A percentile compares a stretch with the other conserved stretches of the same genome.
These are phyloP conservation scores for Forsythia suspensa DNA, from an alignment of 257 asterid genomes.

Conservation along the genomic window DNA sequence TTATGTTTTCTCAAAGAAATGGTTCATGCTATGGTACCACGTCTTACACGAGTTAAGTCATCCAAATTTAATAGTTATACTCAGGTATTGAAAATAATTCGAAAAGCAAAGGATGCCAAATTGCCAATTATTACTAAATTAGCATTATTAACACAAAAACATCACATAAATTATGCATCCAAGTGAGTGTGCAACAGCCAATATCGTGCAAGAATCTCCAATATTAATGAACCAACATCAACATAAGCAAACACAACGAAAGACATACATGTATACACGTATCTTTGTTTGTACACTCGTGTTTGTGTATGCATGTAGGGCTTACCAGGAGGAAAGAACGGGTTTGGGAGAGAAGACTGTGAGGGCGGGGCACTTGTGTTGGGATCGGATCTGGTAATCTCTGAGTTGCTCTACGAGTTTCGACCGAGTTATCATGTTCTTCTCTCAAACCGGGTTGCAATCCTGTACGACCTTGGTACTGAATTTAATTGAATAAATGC, in stretches of 20 bases:
- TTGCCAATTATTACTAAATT: neutral
- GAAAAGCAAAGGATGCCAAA: neutral
- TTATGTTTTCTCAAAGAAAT: too few relatives aligned
- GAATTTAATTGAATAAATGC: neutral
- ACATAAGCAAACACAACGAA: neutral
- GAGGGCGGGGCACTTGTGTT: slow-evolving; percentile 76
- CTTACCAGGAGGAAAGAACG: slow-evolving; percentile 60
- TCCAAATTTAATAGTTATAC: neutral
- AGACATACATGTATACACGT: neutral
- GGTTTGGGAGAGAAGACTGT: slow-evolving; percentile 77
- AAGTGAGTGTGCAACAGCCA: neutral
- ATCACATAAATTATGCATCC: neutral
- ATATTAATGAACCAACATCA: neutral
- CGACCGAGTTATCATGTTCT: slow-evolving; percentile 80
- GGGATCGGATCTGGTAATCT: slow-evolving; percentile 91
- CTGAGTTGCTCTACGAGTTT: slow-evolving; percentile 89
- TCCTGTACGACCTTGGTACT: slow-evolving; percentile 6
- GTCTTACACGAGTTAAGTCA: neutral
- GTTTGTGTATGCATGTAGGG: neutral
- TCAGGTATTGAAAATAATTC: neutral
- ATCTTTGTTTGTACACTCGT: neutral
- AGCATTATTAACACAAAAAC: neutral
- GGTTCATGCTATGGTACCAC: neutral
- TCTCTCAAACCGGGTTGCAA: slow-evolving; percentile 10
- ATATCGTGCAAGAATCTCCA: neutral